Evolutionary conservation across 148 eudicot species (phyloP), one percentile per base, ranked within the genome.

Genomic region (Linanthus parryae): DNA sequence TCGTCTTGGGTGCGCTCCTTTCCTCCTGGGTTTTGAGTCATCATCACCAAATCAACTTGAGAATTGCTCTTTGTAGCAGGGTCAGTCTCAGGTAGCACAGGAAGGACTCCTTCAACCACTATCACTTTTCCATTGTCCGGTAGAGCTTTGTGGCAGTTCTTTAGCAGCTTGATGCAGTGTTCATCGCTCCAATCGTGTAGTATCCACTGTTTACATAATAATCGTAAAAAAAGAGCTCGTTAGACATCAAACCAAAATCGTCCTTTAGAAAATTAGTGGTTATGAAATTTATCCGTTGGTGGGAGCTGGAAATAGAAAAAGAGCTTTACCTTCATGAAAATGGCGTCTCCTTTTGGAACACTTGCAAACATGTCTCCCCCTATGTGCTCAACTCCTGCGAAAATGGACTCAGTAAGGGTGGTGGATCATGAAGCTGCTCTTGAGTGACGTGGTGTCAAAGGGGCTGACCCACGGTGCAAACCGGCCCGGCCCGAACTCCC

Each of bases 101-200:
- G 27, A 27, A 72, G 6, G 3, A 57, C 55, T 24, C 53, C 22
- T 9, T 72, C 72, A 19, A 68, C 65, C 10, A 70, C 62, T 7
- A 78, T 73, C 43, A 78, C 56, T 65, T 70, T 78, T 8, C 76
- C 76, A 1, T 56, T 48, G 0, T 59, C 55, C 16, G 67, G 68
- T 15, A 78, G 9, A 0, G 79, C 62, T 38, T 55, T 42, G 45
- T 62, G 57, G 56, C 73, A 78, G n/a, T 59, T 73, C 60, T 48
- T 70, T 39, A 78, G 33, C 40, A 73, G 22, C 49, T 24, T 73
- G 29, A 78, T 12, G 73, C 83, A 73, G 59, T 61, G 46, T 4
- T 73, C 71, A 19, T 78, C 71, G 35, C 65, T 65, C 79, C 79
- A 78, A 21, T 47, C 62, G n/a, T 78, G 79, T 9, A 70, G 75